phyloP scores from a whole-genome alignment of 257 asterid genomes.

The Gardenia jasminoides region DNA sequence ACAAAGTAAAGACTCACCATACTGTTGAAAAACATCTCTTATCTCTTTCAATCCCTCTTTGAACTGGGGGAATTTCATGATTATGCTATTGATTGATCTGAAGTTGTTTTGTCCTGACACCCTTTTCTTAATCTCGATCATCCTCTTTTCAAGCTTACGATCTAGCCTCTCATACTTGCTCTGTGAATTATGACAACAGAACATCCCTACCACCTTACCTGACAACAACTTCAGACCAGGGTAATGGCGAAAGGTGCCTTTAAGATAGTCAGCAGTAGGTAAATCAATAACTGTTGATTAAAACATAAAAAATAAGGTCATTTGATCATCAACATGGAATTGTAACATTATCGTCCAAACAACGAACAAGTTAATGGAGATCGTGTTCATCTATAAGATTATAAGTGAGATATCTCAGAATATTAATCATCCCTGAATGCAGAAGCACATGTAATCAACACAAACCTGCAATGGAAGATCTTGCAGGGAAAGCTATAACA shows the following conservation, averaged over 20 bases:
- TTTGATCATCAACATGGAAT: too few species aligned
- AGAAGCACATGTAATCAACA: background rate
- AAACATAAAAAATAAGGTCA: too few species aligned
- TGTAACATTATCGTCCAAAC: too few species aligned
- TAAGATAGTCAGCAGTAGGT: slow-evolving; percentile 1
- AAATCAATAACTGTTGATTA: too few species aligned
- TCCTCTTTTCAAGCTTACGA: slow-evolving; percentile 32
- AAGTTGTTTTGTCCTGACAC: slow-evolving; percentile 25
- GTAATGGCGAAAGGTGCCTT: slow-evolving; percentile 25
- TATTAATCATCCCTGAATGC: background rate
- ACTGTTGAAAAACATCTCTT: slow-evolving; percentile 36
- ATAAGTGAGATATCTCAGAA: background rate
- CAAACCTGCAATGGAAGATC: background rate
- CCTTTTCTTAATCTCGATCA: slow-evolving; percentile 38
- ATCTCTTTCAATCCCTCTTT: slow-evolving; percentile 45
- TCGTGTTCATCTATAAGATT: too few species aligned
- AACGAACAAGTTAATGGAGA: too few species aligned
- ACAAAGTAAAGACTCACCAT: slow-evolving; percentile 30
- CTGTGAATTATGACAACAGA: slow-evolving; percentile 32
- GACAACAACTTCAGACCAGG: slow-evolving; percentile 28
- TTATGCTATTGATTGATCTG: slow-evolving; percentile 44
- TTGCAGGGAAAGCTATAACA: too few species aligned
- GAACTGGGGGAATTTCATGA: slow-evolving; percentile 49
- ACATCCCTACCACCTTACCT: slow-evolving; percentile 23
- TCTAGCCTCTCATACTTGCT: slow-evolving; percentile 39